A percentile compares a stretch with the other conserved stretches of the same genome.
These are phyloP conservation scores for Gymnopilus dilepis DNA, from an alignment of 768 basidiomycete species.

Conservation along the genomic window DNA sequence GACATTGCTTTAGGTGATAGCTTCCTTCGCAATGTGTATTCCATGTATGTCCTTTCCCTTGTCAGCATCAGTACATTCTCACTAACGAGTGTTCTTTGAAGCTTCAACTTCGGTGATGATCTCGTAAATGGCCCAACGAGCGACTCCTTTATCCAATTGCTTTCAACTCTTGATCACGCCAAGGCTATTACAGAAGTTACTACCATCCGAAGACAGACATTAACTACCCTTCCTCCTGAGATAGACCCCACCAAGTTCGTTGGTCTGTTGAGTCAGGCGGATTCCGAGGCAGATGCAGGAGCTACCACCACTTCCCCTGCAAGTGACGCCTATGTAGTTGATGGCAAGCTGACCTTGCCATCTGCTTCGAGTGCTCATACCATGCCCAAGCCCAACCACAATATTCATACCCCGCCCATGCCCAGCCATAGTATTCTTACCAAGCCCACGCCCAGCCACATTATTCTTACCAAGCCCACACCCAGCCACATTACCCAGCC, in stretches of 20 bases:
- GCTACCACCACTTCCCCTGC: no score
- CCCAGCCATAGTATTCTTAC: no score
- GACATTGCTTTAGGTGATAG: no score
- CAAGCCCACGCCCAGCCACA: no score
- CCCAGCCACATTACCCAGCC: no score
- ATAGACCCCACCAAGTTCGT: constrained; percentile 32
- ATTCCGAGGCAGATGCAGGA: neutral
- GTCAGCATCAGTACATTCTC: no score
- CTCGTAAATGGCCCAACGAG: constrained; percentile 23
- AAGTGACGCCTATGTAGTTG: neutral
- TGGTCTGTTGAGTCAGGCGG: constrained; percentile 14
- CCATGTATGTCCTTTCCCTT: no score
- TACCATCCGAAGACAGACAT: constrained; percentile 30
- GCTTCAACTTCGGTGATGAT: no score
- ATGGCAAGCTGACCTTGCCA: neutral
- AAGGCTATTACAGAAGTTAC: constrained; percentile 39
- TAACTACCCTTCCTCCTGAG: constrained; percentile 32
- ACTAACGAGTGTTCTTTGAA: no score
- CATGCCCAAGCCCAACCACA: neutral
- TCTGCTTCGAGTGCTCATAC: neutral
- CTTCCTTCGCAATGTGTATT: no score
- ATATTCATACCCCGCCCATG: no score
- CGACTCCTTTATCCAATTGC: constrained; percentile 45
- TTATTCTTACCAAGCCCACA: no score
- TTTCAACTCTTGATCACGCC: constrained; percentile 40